Percentiles rank a stretch among this genome's conserved stretches.
phyloP scores from a whole-genome alignment of 768 basidiomycete species.

The Calocybe gangraenosa region DNA sequence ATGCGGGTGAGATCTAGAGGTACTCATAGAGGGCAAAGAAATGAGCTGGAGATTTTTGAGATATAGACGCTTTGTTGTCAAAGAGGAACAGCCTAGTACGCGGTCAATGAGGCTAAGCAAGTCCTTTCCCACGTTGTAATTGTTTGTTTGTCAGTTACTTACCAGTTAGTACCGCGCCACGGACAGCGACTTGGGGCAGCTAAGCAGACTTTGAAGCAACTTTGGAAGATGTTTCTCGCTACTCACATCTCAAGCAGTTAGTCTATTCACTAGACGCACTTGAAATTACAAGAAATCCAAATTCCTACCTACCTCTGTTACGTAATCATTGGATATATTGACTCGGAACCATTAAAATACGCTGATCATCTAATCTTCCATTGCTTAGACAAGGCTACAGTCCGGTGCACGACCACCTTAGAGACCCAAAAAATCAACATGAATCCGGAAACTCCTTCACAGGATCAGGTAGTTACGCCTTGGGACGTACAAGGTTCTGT shows the following conservation, averaged over 20 bases:
- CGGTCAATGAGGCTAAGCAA: conserved; percentile 18
- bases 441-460: conserved; percentile 9
- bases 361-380: background rate
- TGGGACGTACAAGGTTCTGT: conserved; percentile 97
- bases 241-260: too few species aligned
- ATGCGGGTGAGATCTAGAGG: conserved; percentile 54
- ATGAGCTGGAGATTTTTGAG: background rate
- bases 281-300: too few species aligned
- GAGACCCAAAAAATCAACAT: background rate
- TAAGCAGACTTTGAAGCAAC: too few species aligned
- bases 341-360: too few species aligned
- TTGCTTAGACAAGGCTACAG: background rate
- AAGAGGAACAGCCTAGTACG: conserved; percentile 13
- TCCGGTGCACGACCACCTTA: too few species aligned
- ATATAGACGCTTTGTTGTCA: conserved; percentile 6
- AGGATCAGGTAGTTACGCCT: conserved; percentile 85
- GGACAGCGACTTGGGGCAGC: too few species aligned
- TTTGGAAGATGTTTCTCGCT: too few species aligned
- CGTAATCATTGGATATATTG: too few species aligned
- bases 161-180: background rate
- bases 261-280: too few species aligned
- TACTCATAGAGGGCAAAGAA: conserved; percentile 34
- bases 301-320: too few species aligned
- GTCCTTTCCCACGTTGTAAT: conserved; percentile 22
- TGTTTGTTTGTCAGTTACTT: conserved; percentile 16